Evolutionary conservation across 2,329 filamentous ascomycete species (phyloP).

Genomic region (Fusarium euwallaceae): DNA sequence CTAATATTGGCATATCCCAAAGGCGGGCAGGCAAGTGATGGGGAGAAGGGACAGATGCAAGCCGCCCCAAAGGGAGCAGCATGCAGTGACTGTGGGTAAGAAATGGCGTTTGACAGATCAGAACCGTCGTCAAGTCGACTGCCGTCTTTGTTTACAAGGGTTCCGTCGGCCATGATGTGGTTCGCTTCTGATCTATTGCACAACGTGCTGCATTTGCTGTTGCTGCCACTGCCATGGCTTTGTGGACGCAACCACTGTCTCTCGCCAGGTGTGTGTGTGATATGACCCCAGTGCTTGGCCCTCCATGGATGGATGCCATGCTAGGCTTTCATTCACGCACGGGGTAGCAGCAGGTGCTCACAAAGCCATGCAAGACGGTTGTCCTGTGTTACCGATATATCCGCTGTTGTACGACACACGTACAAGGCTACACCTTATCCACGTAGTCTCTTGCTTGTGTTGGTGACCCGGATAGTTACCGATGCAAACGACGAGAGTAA

Average conservation of each 20-base stretch:
- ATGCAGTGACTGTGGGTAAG: conserved; percentile 31
- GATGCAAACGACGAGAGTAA: not conserved
- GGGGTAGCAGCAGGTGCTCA: conserved; percentile 16
- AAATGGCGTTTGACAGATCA: conserved; percentile 33
- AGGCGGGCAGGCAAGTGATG: conserved; percentile 13
- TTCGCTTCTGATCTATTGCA: conserved; percentile 26
- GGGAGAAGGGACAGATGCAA: conserved; percentile 31
- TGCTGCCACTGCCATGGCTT: conserved; percentile 3
- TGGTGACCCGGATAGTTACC: not conserved
- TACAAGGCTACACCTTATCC: not conserved
- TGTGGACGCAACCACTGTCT: conserved; percentile 9
- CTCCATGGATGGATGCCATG: conserved; percentile 1
- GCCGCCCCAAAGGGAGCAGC: not conserved
- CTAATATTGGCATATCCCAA: conserved; percentile 22
- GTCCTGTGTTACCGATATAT: conserved; percentile 11
- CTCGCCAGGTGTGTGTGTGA: conserved; percentile 8
- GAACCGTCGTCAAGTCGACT: conserved; percentile 28
- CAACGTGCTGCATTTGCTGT: conserved; percentile 14
- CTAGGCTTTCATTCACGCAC: conserved; percentile 18
- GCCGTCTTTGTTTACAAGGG: conserved; percentile 14
- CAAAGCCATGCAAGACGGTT: conserved; percentile 34
- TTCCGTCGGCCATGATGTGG: conserved; percentile 27
- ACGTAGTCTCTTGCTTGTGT: not conserved
- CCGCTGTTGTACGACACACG: conserved; percentile 1
- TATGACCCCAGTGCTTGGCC: conserved; percentile 15